A percentile compares a stretch with the other conserved stretches of the same genome.
Evolutionary conservation across 805 yeast genomes (phyloP).

Genomic region (Candida namnaoensis): DNA sequence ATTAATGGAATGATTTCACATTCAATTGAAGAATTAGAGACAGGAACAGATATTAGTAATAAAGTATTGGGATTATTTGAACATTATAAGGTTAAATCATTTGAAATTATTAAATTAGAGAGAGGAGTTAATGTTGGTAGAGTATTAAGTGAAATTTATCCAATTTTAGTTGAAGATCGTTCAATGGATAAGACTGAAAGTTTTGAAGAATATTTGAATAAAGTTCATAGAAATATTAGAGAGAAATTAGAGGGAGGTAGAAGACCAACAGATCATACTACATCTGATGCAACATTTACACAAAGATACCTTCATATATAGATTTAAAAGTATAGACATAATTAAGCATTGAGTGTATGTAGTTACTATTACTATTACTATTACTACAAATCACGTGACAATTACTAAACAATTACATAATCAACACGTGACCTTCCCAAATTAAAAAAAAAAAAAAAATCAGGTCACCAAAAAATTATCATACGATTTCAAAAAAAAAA

Average conservation of each 20-base stretch:
- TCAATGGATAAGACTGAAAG: conserved; percentile 42
- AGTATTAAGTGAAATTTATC: conserved; percentile 31
- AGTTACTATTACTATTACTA: too few species aligned
- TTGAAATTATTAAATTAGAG: conserved; percentile 31
- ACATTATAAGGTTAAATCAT: conserved; percentile 56
- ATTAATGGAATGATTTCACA: conserved; percentile 14
- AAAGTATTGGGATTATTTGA: too few species aligned
- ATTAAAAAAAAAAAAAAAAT: too few species aligned
- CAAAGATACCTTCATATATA: conserved; percentile 5
- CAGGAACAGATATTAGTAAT: conserved; percentile 62
- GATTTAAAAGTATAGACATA: too few species aligned
- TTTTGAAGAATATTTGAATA: conserved; percentile 58
- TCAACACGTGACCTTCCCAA: too few species aligned
- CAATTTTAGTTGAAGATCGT: conserved; percentile 68
- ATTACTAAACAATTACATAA: too few species aligned
- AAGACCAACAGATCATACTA: conserved; percentile 1
- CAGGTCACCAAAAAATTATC: too few species aligned
- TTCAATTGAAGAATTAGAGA: conserved; percentile 37
- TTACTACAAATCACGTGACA: too few species aligned
- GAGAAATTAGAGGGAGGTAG: conserved; percentile 38
- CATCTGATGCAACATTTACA: conserved; percentile 15
- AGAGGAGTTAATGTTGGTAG: conserved; percentile 55
- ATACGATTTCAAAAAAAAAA: too few species aligned
- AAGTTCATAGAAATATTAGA: conserved; percentile 56
- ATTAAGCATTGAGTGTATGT: too few species aligned